Evolutionary conservation across 306 rosid genomes (phyloP), one percentile per base, ranked within the genome.

Genomic region (Citrullus mucosospermus): DNA sequence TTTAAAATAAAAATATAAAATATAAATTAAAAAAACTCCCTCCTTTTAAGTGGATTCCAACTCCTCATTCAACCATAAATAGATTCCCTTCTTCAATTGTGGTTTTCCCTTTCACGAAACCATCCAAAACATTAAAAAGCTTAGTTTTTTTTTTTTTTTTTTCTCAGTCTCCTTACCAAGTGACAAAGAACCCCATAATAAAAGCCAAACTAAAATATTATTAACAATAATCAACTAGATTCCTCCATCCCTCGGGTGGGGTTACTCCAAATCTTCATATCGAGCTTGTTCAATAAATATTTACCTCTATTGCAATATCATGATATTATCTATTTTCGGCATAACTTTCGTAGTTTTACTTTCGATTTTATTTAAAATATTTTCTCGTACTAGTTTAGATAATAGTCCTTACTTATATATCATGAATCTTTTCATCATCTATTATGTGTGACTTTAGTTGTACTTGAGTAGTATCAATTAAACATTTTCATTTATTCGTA

Each of bases 31-130:
- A 0, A 17, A 91, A 93, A 90, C 92, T 88, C 76, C 82, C 75
- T 53, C 66, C 89, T 82, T 92, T 87, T 72, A 62, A 91, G 99
- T 92, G 99, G 97, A 91, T 89, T 92, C 97, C 97, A 95, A 89
- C 99, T 92, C 97, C 89, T 90, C 93, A 56, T 91, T 87, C 98
- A 95, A 91, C 94, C 79, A 55, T 76, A 76, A 13, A 76, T 76
- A 76, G 36, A 76, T 76, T 76, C 66, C 79, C 79, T 38, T 56
- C 38, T 76, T 41, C 68, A 6, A n/a, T 59, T 55, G 79, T 59
- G 65, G 22, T 22, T 43, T 76, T 55, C 55, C 68, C 79, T 76
- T 76, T 76, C 79, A 72, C 61, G 22, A 72, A 50, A 72, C 77
- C 77, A 28, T 25, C 60, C 60, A 72, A 72, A 72, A 72, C 9